A percentile compares a stretch with the other conserved stretches of the same genome.
These are phyloP conservation scores for Arthroderma sp. DNA, from an alignment of 2,329 filamentous ascomycete species.

Conservation along the genomic window DNA sequence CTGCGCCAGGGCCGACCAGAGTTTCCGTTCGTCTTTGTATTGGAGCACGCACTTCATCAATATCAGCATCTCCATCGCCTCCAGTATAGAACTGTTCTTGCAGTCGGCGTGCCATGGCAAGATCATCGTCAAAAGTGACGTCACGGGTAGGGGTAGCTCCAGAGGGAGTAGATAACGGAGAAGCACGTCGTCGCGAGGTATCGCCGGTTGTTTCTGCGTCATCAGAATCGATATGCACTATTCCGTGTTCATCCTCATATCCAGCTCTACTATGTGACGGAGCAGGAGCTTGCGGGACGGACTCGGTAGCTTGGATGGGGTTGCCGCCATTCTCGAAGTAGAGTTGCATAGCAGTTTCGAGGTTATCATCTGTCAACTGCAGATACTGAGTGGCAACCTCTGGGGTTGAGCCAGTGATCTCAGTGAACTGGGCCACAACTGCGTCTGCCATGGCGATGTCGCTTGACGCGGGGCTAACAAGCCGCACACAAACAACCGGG, in stretches of 20 bases:
- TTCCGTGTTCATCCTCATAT: conserved; percentile 43
- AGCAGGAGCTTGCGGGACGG: conserved; percentile 16
- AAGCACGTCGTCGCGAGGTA: conserved; percentile 16
- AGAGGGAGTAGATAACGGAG: conserved; percentile 19
- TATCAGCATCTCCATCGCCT: conserved; percentile 28
- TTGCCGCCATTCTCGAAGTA: conserved; percentile 78
- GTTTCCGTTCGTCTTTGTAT: conserved; percentile 88
- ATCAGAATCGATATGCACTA: conserved; percentile 66
- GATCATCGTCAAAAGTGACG: conserved; percentile 67
- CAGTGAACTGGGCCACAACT: conserved; percentile 59
- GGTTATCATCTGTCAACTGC: conserved; percentile 67
- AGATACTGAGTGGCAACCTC: conserved; percentile 71
- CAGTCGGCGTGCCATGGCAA: conserved; percentile 77
- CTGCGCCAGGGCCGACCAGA: conserved; percentile 58
- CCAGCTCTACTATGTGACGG: conserved; percentile 28
- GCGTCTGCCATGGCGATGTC: conserved; percentile 50
- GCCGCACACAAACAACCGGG: too few relatives aligned
- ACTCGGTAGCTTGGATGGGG: conserved; percentile 26
- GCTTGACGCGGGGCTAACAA: neutral
- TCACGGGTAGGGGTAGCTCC: conserved; percentile 10
- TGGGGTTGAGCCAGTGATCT: conserved; percentile 63
- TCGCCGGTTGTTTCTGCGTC: conserved; percentile 42
- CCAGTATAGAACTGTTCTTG: conserved; percentile 81
- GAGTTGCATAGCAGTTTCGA: conserved; percentile 74
- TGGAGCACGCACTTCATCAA: conserved; percentile 66